Evolutionary conservation across 1,139 yeast species (phyloP).

Genomic region (Yamadazyma oceani): DNA sequence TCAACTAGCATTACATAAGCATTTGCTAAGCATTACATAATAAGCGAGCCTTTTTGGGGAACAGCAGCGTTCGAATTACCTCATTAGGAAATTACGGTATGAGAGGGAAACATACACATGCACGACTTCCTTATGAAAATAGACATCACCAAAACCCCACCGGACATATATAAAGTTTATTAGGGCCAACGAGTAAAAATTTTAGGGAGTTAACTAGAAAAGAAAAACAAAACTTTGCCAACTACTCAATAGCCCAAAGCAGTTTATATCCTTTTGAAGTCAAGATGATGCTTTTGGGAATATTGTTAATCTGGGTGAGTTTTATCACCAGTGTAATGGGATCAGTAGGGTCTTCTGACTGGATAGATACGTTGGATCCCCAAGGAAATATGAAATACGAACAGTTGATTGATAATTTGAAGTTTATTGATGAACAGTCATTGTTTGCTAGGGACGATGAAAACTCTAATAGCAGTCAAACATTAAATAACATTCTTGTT

Average conservation of each 20-base stretch:
- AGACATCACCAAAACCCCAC: not conserved
- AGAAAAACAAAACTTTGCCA: no score
- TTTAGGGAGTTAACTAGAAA: no score
- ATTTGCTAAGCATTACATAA: no score
- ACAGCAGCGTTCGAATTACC: constrained; percentile 7
- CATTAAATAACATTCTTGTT: constrained; percentile 23
- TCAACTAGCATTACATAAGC: not conserved
- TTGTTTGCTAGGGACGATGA: constrained; percentile 20
- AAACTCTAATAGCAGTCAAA: constrained; percentile 12
- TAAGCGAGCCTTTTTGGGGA: no score
- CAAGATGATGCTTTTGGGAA: not conserved
- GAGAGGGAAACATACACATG: not conserved
- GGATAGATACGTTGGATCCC: constrained; percentile 16
- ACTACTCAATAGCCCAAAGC: no score
- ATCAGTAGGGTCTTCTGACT: constrained; percentile 2
- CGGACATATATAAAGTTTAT: constrained; percentile 1
- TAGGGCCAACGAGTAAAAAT: not conserved
- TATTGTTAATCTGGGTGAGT: not conserved
- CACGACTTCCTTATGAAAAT: constrained; percentile 2
- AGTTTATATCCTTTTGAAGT: no score
- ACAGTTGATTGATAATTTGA: constrained; percentile 11
- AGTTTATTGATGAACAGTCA: constrained; percentile 10
- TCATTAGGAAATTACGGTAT: constrained; percentile 11
- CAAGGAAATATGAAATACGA: constrained; percentile 12
- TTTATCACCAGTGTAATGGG: not conserved